Conservation (phyloP, 169 alveolate genomes). For the Cryptosporidium parvum region DNA sequence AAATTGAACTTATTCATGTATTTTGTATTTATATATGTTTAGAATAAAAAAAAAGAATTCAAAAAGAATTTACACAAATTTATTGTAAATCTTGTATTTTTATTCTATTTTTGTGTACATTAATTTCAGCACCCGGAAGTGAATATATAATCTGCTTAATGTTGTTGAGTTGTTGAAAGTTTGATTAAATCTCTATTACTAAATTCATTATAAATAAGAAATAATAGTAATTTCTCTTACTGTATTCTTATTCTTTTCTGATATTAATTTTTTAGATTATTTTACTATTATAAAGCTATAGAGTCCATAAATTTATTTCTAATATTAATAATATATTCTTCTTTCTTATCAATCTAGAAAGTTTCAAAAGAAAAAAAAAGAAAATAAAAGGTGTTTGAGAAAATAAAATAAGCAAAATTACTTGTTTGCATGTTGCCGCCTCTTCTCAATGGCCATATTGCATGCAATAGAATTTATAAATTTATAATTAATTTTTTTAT, state of each 20-base stretch:
- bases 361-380: neutral
- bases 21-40: neutral
- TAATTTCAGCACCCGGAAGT: neutral
- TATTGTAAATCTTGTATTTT: neutral
- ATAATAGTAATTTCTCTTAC: neutral
- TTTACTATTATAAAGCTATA: neutral
- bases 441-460: neutral
- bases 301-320: neutral
- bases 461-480: neutral
- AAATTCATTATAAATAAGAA: conserved; percentile 1
- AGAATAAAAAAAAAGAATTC: neutral
- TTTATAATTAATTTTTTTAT: neutral
- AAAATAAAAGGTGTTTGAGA: neutral
- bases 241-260: neutral
- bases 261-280: neutral
- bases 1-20: neutral
- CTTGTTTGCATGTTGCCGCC: conserved; percentile 45
- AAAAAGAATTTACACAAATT: neutral
- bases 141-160: neutral
- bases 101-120: neutral
- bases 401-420: conserved; percentile 11
- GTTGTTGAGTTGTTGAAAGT: neutral
- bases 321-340: neutral
- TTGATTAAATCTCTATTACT: neutral
- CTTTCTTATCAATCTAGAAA: conserved; percentile 15